Percentiles rank a stretch among this genome's conserved stretches.
phyloP scores from a whole-genome alignment of 2,329 filamentous ascomycete species.

The Thielaviopsis ethacetica region DNA sequence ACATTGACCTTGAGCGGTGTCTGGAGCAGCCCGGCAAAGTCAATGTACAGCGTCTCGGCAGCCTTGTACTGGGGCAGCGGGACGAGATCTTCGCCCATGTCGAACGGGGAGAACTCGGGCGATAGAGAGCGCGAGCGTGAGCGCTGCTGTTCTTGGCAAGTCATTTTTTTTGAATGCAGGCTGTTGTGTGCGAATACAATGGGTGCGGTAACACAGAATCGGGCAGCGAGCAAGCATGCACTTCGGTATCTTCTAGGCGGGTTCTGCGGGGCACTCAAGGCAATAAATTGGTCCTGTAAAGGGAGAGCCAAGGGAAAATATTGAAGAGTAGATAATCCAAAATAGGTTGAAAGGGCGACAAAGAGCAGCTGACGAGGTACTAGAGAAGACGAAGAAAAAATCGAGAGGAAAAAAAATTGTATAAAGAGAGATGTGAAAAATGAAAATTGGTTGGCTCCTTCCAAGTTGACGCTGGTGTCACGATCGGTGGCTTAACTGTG shows the following conservation, averaged over 20 bases:
- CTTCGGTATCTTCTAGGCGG: neutral
- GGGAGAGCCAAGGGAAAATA: neutral
- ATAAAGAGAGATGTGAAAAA: neutral
- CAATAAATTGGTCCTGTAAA: neutral
- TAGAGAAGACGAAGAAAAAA: neutral
- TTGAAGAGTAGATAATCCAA: neutral
- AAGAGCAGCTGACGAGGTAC: neutral
- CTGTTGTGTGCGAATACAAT: neutral
- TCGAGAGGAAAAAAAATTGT: neutral
- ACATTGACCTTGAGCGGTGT: slow-evolving; percentile 63
- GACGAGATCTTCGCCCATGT: slow-evolving; percentile 37
- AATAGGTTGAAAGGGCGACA: neutral
- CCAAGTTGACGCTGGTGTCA: neutral
- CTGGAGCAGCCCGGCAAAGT: slow-evolving; percentile 59
- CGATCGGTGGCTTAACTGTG: neutral
- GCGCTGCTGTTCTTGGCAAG: neutral
- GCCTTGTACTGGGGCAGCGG: slow-evolving; percentile 43
- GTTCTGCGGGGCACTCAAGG: neutral
- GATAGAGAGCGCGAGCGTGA: neutral
- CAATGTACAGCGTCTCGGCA: slow-evolving; percentile 33
- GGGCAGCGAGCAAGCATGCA: neutral
- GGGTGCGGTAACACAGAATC: neutral
- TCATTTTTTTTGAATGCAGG: neutral
- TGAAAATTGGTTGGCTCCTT: neutral
- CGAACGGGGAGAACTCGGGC: slow-evolving; percentile 33